A percentile compares a stretch with the other conserved stretches of the same genome.
Conservation (phyloP, 2,329 filamentous ascomycete species). For the Monosporascus cannonballus region DNA sequence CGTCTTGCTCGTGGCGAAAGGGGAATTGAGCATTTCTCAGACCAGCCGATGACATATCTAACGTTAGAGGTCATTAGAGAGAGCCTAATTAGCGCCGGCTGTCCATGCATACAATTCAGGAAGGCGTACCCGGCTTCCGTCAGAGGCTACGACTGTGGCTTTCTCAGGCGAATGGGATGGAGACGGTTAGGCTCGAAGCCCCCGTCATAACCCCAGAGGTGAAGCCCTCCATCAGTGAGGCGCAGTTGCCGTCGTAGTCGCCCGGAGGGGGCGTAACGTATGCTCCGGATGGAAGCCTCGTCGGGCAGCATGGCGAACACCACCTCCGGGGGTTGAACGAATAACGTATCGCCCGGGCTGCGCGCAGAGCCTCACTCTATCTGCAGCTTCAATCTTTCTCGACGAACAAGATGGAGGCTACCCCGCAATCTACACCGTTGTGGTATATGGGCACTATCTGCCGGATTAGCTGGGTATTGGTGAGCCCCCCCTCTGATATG, state of each 20-base stretch:
- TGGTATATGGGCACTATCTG: not conserved
- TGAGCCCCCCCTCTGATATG: not conserved
- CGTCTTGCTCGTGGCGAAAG: no score
- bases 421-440: not conserved
- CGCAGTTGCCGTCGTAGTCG: not conserved
- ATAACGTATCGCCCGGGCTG: not conserved
- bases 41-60: no score
- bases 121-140: no score
- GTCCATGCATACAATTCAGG: no score
- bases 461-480: not conserved
- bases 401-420: not conserved
- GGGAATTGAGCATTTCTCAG: no score
- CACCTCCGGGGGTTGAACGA: not conserved
- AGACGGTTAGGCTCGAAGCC: no score
- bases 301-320: not conserved
- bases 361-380: not conserved
- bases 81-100: no score
- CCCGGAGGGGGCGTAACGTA: not conserved
- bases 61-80: no score
- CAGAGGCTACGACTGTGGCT: no score
- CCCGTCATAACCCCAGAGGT: no score
- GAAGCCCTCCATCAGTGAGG: no score
- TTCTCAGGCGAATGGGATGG: no score
- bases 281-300: not conserved
- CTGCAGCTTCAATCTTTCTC: not conserved